Evolutionary conservation across 1,284 basidiomycete genomes (phyloP).

Genomic region (Leccinum proliferum): DNA sequence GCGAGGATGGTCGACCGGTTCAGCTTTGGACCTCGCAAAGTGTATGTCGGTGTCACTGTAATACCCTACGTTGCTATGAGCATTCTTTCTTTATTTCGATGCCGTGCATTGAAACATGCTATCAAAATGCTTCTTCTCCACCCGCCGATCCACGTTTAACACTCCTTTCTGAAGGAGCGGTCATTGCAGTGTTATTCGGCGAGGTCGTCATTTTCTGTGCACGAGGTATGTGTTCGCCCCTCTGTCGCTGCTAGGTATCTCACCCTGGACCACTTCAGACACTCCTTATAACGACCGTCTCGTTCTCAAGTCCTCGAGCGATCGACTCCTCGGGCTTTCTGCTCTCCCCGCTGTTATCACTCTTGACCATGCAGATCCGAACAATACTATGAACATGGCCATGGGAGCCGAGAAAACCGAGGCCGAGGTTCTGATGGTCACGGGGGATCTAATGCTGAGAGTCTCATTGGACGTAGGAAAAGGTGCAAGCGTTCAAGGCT

Average conservation of each 20-base stretch:
- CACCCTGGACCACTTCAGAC: constrained; percentile 34
- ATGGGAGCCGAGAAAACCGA: constrained; percentile 31
- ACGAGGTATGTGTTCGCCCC: constrained; percentile 38
- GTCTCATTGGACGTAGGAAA: constrained; percentile 56
- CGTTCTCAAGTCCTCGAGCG: constrained; percentile 59
- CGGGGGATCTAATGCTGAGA: constrained; percentile 64
- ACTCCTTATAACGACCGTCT: constrained; percentile 68
- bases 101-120: background rate
- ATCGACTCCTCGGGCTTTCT: constrained; percentile 68
- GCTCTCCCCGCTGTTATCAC: constrained; percentile 32
- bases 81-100: constrained; percentile 6
- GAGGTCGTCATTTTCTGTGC: constrained; percentile 72
- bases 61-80: constrained; percentile 75
- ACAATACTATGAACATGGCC: constrained; percentile 8
- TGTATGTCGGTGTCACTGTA: constrained; percentile 53
- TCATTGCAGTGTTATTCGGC: constrained; percentile 66
- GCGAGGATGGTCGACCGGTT: constrained; percentile 38
- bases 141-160: constrained; percentile 67
- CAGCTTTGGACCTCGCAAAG: constrained; percentile 44
- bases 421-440: constrained; percentile 54
- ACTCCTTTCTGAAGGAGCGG: constrained; percentile 47
- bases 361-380: constrained; percentile 22
- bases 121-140: constrained; percentile 60
- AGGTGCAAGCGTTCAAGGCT: constrained; percentile 49
- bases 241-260: background rate